Percentiles rank a stretch among this genome's conserved stretches.
These are phyloP conservation scores for Wallacemonas sp. DNA, from an alignment of 208 protist genomes.

Conservation along the genomic window DNA sequence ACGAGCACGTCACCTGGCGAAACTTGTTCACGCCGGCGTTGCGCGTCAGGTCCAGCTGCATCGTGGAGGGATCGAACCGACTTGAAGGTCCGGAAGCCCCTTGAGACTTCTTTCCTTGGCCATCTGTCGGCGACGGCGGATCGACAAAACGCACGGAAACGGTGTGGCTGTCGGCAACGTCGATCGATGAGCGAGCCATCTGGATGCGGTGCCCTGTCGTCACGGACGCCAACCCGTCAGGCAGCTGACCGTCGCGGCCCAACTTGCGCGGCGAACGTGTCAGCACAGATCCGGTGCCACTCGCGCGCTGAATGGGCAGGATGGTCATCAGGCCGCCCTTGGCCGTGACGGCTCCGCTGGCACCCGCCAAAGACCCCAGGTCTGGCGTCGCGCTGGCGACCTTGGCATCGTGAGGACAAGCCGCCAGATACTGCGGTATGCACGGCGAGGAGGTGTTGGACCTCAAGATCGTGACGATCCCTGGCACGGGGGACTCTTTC, in stretches of 20 bases:
- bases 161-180: too few species aligned
- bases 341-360: background rate
- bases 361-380: too few species aligned
- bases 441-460: background rate
- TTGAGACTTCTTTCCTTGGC: too few species aligned
- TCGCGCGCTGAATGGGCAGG: background rate
- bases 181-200: too few species aligned
- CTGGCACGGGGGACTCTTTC: background rate
- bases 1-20: conserved; percentile 31
- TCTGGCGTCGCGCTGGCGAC: too few species aligned
- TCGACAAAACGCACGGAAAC: too few species aligned
- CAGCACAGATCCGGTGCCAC: background rate
- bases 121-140: too few species aligned
- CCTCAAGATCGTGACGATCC: conserved; percentile 11
- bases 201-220: background rate
- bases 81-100: too few species aligned
- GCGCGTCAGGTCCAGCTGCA: conserved; percentile 16
- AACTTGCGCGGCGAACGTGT: background rate
- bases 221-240: background rate
- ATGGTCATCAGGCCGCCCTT: background rate
- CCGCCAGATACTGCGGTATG: background rate
- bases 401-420: background rate
- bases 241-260: background rate
- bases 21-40: conserved; percentile 26
- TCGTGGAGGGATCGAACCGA: background rate